Base-by-base conservation (phyloP, 306 rosid species). In the Dryas drummondii region DNA sequence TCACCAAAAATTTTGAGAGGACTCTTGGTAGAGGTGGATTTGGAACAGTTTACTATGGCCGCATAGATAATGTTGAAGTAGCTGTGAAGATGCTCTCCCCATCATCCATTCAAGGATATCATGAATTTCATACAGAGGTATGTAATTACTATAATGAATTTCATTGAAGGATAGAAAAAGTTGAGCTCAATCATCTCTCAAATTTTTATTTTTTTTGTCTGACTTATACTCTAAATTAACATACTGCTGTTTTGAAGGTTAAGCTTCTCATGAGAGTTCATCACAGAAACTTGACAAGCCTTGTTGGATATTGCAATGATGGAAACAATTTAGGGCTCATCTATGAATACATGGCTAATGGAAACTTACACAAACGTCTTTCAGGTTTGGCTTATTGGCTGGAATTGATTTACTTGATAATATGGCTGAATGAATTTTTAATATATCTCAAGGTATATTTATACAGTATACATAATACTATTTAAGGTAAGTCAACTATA, bases 221-320 rank as follows among this genome's bases (percentile, higher is more conserved):
- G 37, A 32, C 15, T 14, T 44, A 15, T 7, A 37, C 66, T 9
- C 47, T 32, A 37, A 63, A 32, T 37, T 5, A 13, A 37, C 4
- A 5, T 17, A 54, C 40, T 15, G 9, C 44, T 8, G 46, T 45
- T 10, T 53, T 58, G 2, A 90, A 80, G 90, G 89, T 86, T 41
- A 55, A 79, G 58, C 79, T 80, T 58, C 82, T 88, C 14, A 84
- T 84, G 63, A 80, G 82, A 76, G 86, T 85, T 74, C 82, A 87
- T 59, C 91, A 89, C 44, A 82, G 62, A 64, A 87, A 89, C 79
- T 78, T 89, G 61, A 79, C 88, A 37, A 37, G 83, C 64, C 82
- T 89, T 66, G 73, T 83, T 64, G 86, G 88, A 73, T 84, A 79
- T 15, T 79, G 82, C 17, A 61, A 59, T 7, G 86, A 79, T 44